Evolutionary conservation across 345 rosid genomes (phyloP), one percentile per base, ranked within the genome.

Genomic region (Lumnitzera racemosa): DNA sequence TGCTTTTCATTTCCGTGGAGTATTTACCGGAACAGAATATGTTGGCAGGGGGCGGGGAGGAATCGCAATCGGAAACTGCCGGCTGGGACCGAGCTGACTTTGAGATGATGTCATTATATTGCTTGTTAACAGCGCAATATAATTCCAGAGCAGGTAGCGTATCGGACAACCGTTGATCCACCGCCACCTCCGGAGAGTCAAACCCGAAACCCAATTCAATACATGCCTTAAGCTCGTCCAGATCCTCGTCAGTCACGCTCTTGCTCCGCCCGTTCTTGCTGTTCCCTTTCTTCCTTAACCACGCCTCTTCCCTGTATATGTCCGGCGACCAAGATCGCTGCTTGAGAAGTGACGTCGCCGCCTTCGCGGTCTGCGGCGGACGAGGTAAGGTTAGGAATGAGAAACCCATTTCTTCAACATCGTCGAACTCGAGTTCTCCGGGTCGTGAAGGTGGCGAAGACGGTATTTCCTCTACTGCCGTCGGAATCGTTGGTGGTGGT

Each of bases 291-390:
- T 96, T 83, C 66, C 81, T 71, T 11, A 74, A 79, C 98, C 98
- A 92, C 10, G 87, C 96, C 79, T 89, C 95, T 4, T 92, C 90
- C 46, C 98, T 75, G 72, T 67, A 72, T 7, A 82, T 69, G 70
- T 89, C 98, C 12, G 98, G 96, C 1, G 98, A 92, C 98, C 94
- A 87, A 1, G 97, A 89, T 64, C 71, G 82, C 49, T 89, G 96
- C 57, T 92, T 92, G 47, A 59, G 67, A 29, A 92, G 86, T 29
- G 90, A 72, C 12, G 41, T 58, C 12, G 52, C 66, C 11, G 47
- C 63, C 52, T 13, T 20, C 12, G 46, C 15, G 1, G 24, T 59
- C 43, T 41, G 50, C 11, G 48, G 47, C 11, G 58, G 57, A 0
- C 36, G 74, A 12, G 66, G 72, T 5, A 27, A 51, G 27, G 50